Evolutionary conservation across 169 alveolate species (phyloP).

Genomic region (Eimeria tenella): DNA sequence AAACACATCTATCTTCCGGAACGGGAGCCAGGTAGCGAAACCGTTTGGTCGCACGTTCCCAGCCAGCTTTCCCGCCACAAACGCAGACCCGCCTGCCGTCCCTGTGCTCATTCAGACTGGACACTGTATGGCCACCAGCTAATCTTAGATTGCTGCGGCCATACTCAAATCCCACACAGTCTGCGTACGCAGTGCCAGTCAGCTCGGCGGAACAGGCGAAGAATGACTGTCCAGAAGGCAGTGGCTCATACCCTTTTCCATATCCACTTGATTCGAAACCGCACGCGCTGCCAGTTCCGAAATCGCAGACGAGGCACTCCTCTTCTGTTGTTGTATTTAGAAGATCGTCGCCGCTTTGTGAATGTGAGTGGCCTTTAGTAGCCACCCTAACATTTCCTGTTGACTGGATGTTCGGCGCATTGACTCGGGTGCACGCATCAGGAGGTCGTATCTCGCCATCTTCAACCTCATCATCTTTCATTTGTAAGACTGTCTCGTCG

Average conservation of each 20-base stretch:
- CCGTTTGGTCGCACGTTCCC: constrained; percentile 46
- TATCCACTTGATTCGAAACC: background rate
- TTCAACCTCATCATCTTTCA: constrained; percentile 3
- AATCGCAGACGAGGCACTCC: background rate
- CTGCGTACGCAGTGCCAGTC: no score
- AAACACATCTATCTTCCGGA: background rate
- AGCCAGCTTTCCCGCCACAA: constrained; percentile 11
- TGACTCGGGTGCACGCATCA: background rate
- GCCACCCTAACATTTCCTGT: background rate
- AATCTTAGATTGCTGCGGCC: no score
- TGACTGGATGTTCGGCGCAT: background rate
- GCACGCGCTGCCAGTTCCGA: background rate
- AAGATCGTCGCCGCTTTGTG: background rate
- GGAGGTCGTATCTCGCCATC: constrained; percentile 46
- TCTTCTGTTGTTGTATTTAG: background rate
- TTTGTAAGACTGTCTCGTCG: background rate
- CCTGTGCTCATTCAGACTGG: no score
- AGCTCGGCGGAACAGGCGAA: no score
- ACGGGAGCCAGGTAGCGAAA: background rate
- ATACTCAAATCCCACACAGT: no score
- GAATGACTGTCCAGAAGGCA: no score
- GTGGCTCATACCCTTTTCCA: no score
- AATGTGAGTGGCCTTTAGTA: no score
- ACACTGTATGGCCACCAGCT: no score
- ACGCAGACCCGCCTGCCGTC: constrained; percentile 9